Evolutionary conservation across 768 basidiomycete species (phyloP).

Genomic region (Lactifluus piperatus): DNA sequence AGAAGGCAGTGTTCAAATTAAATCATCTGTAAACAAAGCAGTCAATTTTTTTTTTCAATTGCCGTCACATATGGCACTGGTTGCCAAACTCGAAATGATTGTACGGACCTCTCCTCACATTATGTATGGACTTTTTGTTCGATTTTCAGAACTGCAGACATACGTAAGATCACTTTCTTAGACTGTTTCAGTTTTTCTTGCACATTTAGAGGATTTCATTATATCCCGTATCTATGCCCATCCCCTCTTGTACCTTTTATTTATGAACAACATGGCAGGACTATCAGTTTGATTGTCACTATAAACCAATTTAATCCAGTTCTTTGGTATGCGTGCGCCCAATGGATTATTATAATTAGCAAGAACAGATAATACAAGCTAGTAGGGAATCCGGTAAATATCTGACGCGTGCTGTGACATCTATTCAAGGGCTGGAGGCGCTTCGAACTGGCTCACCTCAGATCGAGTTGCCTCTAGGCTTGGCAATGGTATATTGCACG

Average conservation of each 20-base stretch:
- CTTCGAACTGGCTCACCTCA: too few species aligned
- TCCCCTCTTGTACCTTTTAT: not conserved
- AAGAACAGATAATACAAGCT: too few species aligned
- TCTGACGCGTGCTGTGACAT: too few species aligned
- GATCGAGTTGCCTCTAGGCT: not conserved
- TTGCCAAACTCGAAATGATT: not conserved
- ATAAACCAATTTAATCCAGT: too few species aligned
- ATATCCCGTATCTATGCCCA: not conserved
- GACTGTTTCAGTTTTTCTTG: not conserved
- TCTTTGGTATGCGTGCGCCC: too few species aligned
- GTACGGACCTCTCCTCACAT: too few species aligned
- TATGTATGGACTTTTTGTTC: not conserved
- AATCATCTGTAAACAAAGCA: not conserved
- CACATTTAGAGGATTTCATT: not conserved
- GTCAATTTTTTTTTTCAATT: not conserved
- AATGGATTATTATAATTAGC: too few species aligned
- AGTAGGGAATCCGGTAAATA: too few species aligned
- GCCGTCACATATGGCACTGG: not conserved
- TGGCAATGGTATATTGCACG: not conserved
- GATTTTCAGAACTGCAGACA: not conserved
- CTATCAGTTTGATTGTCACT: not conserved
- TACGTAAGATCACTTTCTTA: not conserved
- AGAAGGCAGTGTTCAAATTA: not conserved
- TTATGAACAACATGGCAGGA: not conserved
- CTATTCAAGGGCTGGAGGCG: too few species aligned